These are phyloP conservation scores for Penicillium goetzii DNA, from an alignment of 495 filamentous ascomycete genomes.

Conservation along the genomic window DNA sequence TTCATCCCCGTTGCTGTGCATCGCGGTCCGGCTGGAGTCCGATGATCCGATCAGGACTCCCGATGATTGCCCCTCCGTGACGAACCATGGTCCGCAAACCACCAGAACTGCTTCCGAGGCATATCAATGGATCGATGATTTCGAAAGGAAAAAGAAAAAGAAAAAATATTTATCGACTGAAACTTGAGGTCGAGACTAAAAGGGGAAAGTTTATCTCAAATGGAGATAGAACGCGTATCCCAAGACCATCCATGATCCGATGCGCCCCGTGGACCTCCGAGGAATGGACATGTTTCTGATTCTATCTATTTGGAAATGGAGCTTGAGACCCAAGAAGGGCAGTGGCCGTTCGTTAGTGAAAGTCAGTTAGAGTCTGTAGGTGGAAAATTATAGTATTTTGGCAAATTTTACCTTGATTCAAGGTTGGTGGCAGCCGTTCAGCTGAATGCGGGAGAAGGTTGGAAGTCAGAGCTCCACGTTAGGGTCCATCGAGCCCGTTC, in stretches of 20 bases:
- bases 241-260: not conserved
- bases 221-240: not conserved
- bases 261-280: not conserved
- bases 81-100: slow-evolving; percentile 10
- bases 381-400: not conserved
- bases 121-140: not conserved
- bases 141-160: not conserved
- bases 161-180: not conserved
- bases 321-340: not conserved
- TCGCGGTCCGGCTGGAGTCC: slow-evolving; percentile 13
- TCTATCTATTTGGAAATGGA: too few relatives aligned
- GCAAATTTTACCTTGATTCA: not conserved
- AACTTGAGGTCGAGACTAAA: not conserved
- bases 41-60: slow-evolving; percentile 19
- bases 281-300: slow-evolving; percentile 21
- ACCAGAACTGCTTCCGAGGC: not conserved
- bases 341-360: not conserved
- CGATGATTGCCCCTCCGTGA: not conserved
- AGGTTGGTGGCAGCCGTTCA: not conserved
- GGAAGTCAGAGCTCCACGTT: slow-evolving; percentile 4
- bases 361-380: not conserved
- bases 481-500: not conserved
- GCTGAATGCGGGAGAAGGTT: not conserved
- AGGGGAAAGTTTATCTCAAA: not conserved
- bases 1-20: slow-evolving; percentile 6